Conservation (phyloP, 2,329 filamentous ascomycete genomes). For the Neoscytalidium dimidiatum region DNA sequence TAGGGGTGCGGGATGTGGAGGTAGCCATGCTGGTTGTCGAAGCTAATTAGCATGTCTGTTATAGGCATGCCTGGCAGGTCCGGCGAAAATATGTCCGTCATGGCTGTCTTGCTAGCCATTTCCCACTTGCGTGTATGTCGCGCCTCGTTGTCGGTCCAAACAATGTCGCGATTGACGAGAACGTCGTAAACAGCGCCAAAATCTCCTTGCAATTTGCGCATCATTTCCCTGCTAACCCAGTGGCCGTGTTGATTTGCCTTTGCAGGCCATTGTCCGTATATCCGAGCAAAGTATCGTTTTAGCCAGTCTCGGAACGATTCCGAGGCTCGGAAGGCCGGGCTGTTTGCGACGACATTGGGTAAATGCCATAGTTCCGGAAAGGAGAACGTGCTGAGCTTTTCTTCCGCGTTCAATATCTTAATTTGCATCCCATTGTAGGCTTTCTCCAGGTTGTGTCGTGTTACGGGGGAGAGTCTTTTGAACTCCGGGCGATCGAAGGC, state of each 20-base stretch:
- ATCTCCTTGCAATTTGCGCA: constrained; percentile 61
- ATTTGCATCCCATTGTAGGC: constrained; percentile 64
- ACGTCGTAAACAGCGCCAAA: constrained; percentile 72
- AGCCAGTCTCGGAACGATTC: constrained; percentile 65
- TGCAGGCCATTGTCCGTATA: constrained; percentile 66
- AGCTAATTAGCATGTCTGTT: constrained; percentile 66
- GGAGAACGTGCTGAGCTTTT: constrained; percentile 60
- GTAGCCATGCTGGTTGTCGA: constrained; percentile 63
- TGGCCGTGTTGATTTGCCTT: constrained; percentile 29
- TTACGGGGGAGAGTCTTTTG: constrained; percentile 60
- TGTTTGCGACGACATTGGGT: constrained; percentile 32
- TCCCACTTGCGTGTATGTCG: constrained; percentile 65
- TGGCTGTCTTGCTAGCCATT: constrained; percentile 46
- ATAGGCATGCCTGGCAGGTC: constrained; percentile 59
- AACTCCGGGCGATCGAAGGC: constrained; percentile 58
- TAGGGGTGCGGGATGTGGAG: constrained; percentile 59
- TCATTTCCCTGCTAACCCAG: constrained; percentile 64
- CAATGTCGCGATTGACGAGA: constrained; percentile 66
- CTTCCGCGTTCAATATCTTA: constrained; percentile 63
- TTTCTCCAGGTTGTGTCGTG: constrained; percentile 63
- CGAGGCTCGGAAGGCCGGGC: constrained; percentile 56
- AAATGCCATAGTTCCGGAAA: constrained; percentile 62
- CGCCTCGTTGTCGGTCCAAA: constrained; percentile 66
- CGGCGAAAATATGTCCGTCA: constrained; percentile 40
- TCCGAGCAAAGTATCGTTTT: constrained; percentile 56